Percentiles rank a stretch among this genome's conserved stretches.
Conservation (phyloP, 331 rosid species). For the Cydonia oblonga region DNA sequence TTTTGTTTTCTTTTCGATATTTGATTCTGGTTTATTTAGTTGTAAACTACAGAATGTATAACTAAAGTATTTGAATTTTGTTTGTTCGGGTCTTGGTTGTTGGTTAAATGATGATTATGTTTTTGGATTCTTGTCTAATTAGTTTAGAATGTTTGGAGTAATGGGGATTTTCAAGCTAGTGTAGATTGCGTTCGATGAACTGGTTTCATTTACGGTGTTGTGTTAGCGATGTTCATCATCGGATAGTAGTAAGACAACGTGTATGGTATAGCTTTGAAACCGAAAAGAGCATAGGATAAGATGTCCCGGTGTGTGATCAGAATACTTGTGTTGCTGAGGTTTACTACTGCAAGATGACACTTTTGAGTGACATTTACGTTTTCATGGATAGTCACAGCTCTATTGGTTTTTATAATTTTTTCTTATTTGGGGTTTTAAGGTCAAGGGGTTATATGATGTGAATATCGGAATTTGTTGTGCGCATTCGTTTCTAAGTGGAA, state of each 20-base stretch:
- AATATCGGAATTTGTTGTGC: too few relatives aligned
- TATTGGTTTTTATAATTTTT: neutral
- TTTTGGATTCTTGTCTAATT: neutral
- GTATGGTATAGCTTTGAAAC: neutral
- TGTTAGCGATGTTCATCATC: neutral
- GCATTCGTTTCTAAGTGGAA: neutral
- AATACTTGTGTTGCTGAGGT: neutral
- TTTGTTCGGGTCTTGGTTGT: neutral
- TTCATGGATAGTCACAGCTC: neutral
- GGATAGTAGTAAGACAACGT: neutral
- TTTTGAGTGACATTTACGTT: neutral
- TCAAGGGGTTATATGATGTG: too few relatives aligned
- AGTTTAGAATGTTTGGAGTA: neutral
- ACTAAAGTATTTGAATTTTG: neutral
- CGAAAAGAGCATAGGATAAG: neutral
- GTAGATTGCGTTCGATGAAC: neutral
- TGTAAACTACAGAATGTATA: neutral
- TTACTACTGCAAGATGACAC: neutral
- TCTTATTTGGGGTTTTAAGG: too few relatives aligned
- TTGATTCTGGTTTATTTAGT: neutral
- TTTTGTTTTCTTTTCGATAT: neutral
- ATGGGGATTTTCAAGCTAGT: neutral
- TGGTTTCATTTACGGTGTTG: neutral
- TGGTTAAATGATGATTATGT: neutral
- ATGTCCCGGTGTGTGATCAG: neutral